Conservation (phyloP, 768 basidiomycete genomes). For the Leccinellum albellum region DNA sequence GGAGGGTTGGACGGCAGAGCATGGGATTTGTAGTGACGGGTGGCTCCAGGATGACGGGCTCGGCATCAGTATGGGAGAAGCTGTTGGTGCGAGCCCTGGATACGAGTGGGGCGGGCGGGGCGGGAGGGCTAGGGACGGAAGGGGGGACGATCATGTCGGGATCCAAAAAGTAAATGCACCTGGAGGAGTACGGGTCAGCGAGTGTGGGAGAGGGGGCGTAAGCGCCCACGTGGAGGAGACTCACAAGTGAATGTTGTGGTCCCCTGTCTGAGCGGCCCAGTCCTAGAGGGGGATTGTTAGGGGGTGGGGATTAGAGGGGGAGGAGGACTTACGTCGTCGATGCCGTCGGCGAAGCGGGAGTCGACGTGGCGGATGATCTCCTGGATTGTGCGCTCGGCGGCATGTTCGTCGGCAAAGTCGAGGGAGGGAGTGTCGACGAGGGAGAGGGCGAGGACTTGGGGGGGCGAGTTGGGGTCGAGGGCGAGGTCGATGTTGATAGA, state of each 20-base stretch:
- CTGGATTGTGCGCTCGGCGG: slow-evolving; percentile 57
- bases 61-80: slow-evolving; percentile 67
- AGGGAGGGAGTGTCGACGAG: slow-evolving; percentile 82
- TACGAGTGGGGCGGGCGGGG: slow-evolving; percentile 64
- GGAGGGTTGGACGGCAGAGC: slow-evolving; percentile 63
- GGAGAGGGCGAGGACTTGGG: slow-evolving; percentile 55
- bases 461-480: slow-evolving; percentile 42
- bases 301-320: slow-evolving; percentile 18
- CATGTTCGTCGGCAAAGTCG: slow-evolving; percentile 64
- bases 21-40: slow-evolving; percentile 71
- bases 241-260: slow-evolving; percentile 81
- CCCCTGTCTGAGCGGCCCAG: slow-evolving; percentile 63
- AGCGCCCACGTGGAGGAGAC: slow-evolving; percentile 35
- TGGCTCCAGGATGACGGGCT: slow-evolving; percentile 77
- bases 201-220: slow-evolving; percentile 12
- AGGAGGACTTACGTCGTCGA: slow-evolving; percentile 65
- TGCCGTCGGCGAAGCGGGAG: slow-evolving; percentile 63
- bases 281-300: slow-evolving; percentile 44
- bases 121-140: slow-evolving; percentile 60
- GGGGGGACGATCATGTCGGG: slow-evolving; percentile 77
- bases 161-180: slow-evolving; percentile 86
- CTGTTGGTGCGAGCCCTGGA: slow-evolving; percentile 67
- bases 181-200: slow-evolving; percentile 31
- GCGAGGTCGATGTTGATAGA: slow-evolving; percentile 70
- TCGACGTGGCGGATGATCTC: slow-evolving; percentile 75